Conservation (phyloP, 164 flowering plant species). For the Sedum album region DNA sequence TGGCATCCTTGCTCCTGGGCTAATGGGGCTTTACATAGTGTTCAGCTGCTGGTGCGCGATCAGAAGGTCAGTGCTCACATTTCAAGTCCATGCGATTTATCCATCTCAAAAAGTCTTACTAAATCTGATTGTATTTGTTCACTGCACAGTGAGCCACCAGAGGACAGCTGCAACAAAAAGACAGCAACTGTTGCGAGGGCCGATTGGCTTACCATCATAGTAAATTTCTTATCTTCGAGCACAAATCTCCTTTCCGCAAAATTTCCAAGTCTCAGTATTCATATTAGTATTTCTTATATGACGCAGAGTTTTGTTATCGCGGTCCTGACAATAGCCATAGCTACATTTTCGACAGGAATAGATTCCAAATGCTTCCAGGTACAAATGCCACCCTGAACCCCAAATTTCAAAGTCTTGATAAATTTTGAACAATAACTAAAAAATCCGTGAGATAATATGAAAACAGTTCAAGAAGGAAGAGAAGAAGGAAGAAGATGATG, state of each 20-base stretch:
- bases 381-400: not conserved
- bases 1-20: constrained; percentile 71
- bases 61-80: constrained; percentile 43
- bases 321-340: not conserved
- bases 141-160: constrained; percentile 76
- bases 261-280: not conserved
- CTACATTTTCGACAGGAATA: not conserved
- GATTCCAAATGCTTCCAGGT: not conserved
- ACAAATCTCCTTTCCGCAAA: too few species aligned
- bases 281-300: not conserved
- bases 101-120: not conserved
- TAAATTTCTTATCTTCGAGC: constrained; percentile 21
- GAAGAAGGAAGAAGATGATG: constrained; percentile 40
- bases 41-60: constrained; percentile 93
- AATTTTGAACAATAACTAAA: too few species aligned
- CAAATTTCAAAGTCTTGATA: too few species aligned
- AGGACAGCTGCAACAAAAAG: constrained; percentile 55
- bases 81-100: not conserved
- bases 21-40: constrained; percentile 86
- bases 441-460: too few species aligned
- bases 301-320: not conserved
- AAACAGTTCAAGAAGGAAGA: constrained; percentile 69
- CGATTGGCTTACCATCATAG: constrained; percentile 88
- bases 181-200: constrained; percentile 46
- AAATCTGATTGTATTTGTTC: not conserved